These are phyloP conservation scores for Pyrus pyrifolia DNA, from an alignment of 306 rosid species.

Conservation along the genomic window DNA sequence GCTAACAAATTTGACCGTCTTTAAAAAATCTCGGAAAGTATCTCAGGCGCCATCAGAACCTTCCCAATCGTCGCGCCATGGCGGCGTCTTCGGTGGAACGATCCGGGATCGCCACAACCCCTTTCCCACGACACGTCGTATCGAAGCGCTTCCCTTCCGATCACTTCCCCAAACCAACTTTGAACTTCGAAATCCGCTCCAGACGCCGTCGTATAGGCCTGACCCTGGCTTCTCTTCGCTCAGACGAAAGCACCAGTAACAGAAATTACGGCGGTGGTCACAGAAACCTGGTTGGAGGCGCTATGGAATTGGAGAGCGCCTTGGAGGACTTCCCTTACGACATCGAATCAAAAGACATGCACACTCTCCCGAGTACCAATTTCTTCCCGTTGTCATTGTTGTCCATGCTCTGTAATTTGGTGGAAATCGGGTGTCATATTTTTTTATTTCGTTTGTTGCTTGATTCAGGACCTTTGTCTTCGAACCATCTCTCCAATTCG, in stretches of 20 bases:
- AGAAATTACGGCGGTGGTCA: neutral
- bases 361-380: conserved; percentile 51
- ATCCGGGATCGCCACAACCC: neutral
- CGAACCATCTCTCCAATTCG: conserved; percentile 39
- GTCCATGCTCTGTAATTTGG: neutral
- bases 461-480: conserved; percentile 65
- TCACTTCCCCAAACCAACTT: neutral
- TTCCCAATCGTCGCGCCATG: conserved; percentile 5
- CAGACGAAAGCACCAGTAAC: conserved; percentile 13
- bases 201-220: conserved; percentile 28
- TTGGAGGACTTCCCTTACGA: conserved; percentile 23
- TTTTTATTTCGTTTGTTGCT: neutral
- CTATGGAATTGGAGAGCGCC: conserved; percentile 29
- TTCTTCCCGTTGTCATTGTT: neutral
- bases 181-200: conserved; percentile 2
- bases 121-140: neutral
- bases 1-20: neutral
- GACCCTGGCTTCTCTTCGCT: conserved; percentile 24
- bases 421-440: neutral
- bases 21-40: neutral
- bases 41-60: neutral
- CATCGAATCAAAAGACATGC: conserved; percentile 41
- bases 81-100: conserved; percentile 24
- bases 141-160: conserved; percentile 3
- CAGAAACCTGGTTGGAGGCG: conserved; percentile 5